These are phyloP conservation scores for Russula emetica DNA, from an alignment of 768 basidiomycete genomes.

Conservation along the genomic window DNA sequence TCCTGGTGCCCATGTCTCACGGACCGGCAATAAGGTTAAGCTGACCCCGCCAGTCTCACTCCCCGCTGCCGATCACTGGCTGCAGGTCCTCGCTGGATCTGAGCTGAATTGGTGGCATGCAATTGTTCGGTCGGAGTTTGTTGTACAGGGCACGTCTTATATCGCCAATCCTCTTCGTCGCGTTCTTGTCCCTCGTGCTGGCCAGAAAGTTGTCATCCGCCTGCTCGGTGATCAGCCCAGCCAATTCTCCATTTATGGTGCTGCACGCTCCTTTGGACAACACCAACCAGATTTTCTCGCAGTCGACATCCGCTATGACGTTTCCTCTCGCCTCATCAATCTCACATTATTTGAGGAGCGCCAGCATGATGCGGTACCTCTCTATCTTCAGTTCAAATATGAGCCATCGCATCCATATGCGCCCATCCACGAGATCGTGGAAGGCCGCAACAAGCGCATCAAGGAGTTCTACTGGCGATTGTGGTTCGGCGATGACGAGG, in stretches of 20 bases:
- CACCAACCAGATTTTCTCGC: conserved; percentile 80
- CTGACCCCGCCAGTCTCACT: conserved; percentile 46
- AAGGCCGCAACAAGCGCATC: conserved; percentile 81
- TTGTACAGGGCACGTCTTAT: too few species aligned
- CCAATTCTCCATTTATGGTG: conserved; percentile 67
- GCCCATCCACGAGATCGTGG: conserved; percentile 86
- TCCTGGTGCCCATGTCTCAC: too few species aligned
- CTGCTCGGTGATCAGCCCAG: conserved; percentile 43
- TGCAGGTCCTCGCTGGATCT: conserved; percentile 79
- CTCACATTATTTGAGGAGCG: conserved; percentile 84
- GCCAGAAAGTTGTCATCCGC: conserved; percentile 71
- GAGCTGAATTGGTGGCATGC: conserved; percentile 83
- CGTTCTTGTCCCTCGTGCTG: conserved; percentile 75
- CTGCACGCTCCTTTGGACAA: conserved; percentile 70
- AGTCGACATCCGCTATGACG: conserved; percentile 61
- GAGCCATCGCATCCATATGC: conserved; percentile 83
- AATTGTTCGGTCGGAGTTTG: conserved; percentile 69
- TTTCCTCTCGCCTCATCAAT: conserved; percentile 52
- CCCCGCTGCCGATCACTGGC: conserved; percentile 72
- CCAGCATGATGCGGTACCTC: conserved; percentile 66
- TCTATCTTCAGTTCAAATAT: conserved; percentile 79
- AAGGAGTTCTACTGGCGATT: conserved; percentile 98
- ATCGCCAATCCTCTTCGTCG: conserved; percentile 87
- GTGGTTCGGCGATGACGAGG: conserved; percentile 89
- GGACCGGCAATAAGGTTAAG: too few species aligned